These are phyloP conservation scores for Ophiostoma piceae DNA, from an alignment of 2,329 filamentous ascomycete species.

Conservation along the genomic window DNA sequence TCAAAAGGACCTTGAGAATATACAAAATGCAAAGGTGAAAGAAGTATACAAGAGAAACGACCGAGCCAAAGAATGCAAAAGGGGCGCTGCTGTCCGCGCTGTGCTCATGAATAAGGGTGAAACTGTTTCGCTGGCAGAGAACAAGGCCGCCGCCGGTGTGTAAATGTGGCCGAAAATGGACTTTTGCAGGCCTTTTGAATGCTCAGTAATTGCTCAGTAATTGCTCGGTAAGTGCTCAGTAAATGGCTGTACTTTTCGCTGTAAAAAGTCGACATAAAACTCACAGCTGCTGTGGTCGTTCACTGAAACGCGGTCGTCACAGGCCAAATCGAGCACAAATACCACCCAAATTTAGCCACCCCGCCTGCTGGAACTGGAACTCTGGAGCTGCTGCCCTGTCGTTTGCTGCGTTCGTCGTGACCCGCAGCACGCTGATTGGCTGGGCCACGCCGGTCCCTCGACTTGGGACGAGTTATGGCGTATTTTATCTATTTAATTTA, in stretches of 20 bases:
- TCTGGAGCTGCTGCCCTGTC: background rate
- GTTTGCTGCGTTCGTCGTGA: background rate
- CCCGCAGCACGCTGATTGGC: constrained; percentile 24
- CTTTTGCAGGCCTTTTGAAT: background rate
- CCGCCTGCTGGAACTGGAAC: background rate
- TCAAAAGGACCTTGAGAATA: no score
- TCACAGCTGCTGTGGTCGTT: background rate
- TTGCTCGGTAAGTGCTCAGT: background rate
- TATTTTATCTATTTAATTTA: background rate
- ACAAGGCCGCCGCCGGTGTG: background rate
- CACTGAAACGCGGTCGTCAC: background rate
- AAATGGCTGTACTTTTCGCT: background rate
- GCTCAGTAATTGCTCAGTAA: background rate
- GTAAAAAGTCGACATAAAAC: background rate
- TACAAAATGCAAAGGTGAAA: background rate
- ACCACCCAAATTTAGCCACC: constrained; percentile 21
- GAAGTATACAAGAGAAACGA: background rate
- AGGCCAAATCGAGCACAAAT: constrained; percentile 13
- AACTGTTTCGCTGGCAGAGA: constrained; percentile 6
- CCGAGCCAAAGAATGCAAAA: background rate
- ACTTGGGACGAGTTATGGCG: constrained; percentile 24
- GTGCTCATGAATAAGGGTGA: background rate
- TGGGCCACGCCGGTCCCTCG: constrained; percentile 6
- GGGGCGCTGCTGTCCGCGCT: background rate
- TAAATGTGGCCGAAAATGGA: constrained; percentile 2